A percentile compares a stretch with the other conserved stretches of the same genome.
phyloP scores from a whole-genome alignment of 139 green algal species.

The Coelastrella sp. region DNA sequence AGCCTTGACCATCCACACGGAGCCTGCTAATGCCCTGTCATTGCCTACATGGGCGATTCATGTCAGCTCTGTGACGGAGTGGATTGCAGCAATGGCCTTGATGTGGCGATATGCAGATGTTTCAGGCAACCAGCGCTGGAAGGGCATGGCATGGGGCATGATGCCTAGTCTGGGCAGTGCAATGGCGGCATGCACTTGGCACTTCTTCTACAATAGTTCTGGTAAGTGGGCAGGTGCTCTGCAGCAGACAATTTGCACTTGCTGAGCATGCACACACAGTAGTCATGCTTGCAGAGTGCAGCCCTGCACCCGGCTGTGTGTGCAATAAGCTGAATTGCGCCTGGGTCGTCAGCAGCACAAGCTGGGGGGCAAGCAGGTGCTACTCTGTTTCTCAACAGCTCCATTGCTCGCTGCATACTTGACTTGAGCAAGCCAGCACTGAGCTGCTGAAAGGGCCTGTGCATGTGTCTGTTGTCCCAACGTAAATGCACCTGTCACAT shows the following conservation, averaged over 20 bases:
- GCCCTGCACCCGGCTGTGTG: too few species aligned
- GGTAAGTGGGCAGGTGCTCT: not conserved
- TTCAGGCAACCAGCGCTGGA: constrained; percentile 78
- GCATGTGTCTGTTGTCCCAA: not conserved
- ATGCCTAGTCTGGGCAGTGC: constrained; percentile 84
- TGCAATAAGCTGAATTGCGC: too few species aligned
- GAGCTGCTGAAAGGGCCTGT: not conserved
- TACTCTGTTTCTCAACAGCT: too few species aligned
- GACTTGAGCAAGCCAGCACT: too few species aligned
- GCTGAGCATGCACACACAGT: not conserved
- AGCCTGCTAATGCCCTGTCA: constrained; percentile 96
- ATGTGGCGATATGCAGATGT: constrained; percentile 92
- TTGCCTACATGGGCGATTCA: constrained; percentile 99
- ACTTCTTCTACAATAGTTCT: constrained; percentile 46
- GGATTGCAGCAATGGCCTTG: constrained; percentile 87
- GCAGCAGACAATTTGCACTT: not conserved
- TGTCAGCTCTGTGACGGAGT: constrained; percentile 75
- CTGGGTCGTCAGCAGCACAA: too few species aligned
- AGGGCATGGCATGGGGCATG: constrained; percentile 95
- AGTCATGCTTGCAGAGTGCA: not conserved
- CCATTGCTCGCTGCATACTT: too few species aligned
- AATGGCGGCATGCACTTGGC: constrained; percentile 91
- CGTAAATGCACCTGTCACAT: not conserved
- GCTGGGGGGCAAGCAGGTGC: too few species aligned
- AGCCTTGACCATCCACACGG: constrained; percentile 52